Percentiles rank a stretch among this genome's conserved stretches.
Conservation (phyloP, 768 basidiomycete genomes). For the Boletus tylopilopsis region DNA sequence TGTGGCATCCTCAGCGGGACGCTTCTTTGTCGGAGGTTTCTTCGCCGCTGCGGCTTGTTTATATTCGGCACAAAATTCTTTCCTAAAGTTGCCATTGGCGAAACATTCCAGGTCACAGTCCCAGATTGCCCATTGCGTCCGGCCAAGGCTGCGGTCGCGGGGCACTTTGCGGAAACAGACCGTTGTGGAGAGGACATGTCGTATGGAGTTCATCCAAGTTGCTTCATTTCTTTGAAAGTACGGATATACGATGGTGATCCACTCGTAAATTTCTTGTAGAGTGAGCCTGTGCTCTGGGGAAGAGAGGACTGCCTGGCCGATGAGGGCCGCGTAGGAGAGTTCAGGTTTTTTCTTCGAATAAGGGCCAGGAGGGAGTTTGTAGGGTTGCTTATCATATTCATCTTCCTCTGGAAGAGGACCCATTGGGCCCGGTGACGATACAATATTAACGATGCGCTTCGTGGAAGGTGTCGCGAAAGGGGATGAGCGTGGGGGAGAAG, state of each 20-base stretch:
- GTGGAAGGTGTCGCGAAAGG: constrained; percentile 60
- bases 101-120: constrained; percentile 83
- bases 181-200: constrained; percentile 94
- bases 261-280: constrained; percentile 94
- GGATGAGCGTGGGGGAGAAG: constrained; percentile 57
- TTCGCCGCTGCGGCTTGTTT: constrained; percentile 30
- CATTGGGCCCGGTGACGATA: constrained; percentile 84
- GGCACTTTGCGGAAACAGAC: constrained; percentile 85
- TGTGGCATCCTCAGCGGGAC: constrained; percentile 34
- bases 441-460: constrained; percentile 61
- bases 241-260: constrained; percentile 91
- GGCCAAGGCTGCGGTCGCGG: constrained; percentile 71
- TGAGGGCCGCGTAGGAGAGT: constrained; percentile 90
- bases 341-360: constrained; percentile 79
- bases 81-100: constrained; percentile 76
- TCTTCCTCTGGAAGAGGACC: constrained; percentile 59
- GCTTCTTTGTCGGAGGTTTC: constrained; percentile 35
- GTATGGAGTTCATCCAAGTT: constrained; percentile 97
- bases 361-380: constrained; percentile 78
- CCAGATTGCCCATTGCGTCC: constrained; percentile 86
- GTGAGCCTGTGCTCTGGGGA: constrained; percentile 82
- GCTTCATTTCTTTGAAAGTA: constrained; percentile 89
- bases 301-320: constrained; percentile 91
- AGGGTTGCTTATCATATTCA: constrained; percentile 66
- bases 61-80: constrained; percentile 45